A percentile compares a stretch with the other conserved stretches of the same genome.
Evolutionary conservation across 169 alveolate species (phyloP).

Genomic region (Condylostoma magnum): DNA sequence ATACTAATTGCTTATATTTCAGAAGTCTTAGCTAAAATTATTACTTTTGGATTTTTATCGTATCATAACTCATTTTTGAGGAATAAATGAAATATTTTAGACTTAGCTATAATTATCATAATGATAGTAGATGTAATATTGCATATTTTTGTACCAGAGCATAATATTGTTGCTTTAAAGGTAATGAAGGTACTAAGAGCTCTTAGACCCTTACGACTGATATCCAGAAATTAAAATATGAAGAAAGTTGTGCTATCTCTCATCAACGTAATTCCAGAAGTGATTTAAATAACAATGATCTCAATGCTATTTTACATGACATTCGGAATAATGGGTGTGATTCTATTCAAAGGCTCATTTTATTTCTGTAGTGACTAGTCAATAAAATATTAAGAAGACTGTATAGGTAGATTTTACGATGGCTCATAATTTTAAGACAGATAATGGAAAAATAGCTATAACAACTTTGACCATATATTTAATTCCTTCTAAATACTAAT

Average conservation of each 20-base stretch:
- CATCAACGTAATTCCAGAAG: neutral
- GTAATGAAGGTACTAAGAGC: conserved; percentile 53
- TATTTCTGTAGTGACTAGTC: neutral
- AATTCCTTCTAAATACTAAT: neutral
- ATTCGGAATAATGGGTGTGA: conserved; percentile 9
- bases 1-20: conserved; percentile 15
- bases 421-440: neutral
- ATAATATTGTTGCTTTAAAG: no score
- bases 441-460: neutral
- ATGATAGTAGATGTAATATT: neutral
- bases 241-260: conserved; percentile 16
- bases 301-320: neutral
- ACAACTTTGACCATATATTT: neutral
- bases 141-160: no score
- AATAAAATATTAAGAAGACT: neutral
- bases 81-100: conserved; percentile 70
- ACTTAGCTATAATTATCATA: conserved; percentile 53
- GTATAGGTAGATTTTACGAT: no score
- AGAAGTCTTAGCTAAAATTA: conserved; percentile 39
- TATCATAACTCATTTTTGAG: conserved; percentile 51
- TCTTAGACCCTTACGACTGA: conserved; percentile 74
- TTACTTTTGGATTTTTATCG: conserved; percentile 43
- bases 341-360: conserved; percentile 11
- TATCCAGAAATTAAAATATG: conserved; percentile 67
- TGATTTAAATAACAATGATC: neutral